Evolutionary conservation across 306 rosid species (phyloP).

Genomic region (Amphicarpaea edgeworthii): DNA sequence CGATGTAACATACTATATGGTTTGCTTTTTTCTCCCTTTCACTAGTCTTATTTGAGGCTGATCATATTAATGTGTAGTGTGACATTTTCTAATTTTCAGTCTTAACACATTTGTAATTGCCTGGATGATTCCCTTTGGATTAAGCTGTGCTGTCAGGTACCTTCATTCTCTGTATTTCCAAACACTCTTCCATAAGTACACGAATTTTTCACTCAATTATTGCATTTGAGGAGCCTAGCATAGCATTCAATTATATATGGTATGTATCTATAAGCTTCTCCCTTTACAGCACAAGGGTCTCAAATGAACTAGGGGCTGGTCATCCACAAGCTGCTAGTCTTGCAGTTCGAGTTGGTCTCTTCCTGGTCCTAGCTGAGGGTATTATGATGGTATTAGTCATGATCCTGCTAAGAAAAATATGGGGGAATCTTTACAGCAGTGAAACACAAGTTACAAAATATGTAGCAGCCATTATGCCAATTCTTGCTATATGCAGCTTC

Average conservation of each 20-base stretch:
- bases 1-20: too few relatives aligned
- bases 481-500: constrained; percentile 39
- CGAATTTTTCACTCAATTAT: background rate
- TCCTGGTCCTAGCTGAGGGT: constrained; percentile 28
- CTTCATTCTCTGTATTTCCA: background rate
- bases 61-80: background rate
- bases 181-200: background rate
- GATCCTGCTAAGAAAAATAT: constrained; percentile 57
- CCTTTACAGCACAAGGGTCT: constrained; percentile 56
- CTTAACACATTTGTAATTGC: constrained; percentile 35
- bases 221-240: background rate
- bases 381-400: constrained; percentile 49
- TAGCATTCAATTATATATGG: background rate
- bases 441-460: constrained; percentile 56
- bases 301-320: constrained; percentile 46
- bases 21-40: background rate
- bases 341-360: constrained; percentile 33
- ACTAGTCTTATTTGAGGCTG: background rate
- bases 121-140: constrained; percentile 42
- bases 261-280: background rate
- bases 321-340: constrained; percentile 36
- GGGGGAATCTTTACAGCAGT: constrained; percentile 67
- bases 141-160: constrained; percentile 36
- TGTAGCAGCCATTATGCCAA: constrained; percentile 51
- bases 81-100: constrained; percentile 10